These are phyloP conservation scores for Starmera pachycereana DNA, from an alignment of 805 yeast species.

Conservation along the genomic window DNA sequence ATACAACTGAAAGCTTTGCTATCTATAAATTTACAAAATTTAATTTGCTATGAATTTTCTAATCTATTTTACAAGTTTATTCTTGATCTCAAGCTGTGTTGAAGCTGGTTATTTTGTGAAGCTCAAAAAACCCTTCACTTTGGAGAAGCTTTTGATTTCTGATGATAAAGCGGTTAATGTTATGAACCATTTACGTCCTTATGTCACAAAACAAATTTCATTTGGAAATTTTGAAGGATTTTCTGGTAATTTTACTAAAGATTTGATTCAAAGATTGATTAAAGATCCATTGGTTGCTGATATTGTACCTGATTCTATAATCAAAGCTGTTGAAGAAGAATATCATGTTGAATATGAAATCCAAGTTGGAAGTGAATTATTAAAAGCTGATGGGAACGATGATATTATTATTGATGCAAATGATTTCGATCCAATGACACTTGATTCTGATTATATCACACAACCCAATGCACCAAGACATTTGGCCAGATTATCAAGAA, in stretches of 20 bases:
- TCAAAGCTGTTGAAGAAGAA: slow-evolving; percentile 43
- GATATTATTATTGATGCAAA: slow-evolving; percentile 1
- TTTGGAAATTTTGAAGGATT: slow-evolving; percentile 69
- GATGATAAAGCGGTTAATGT: slow-evolving; percentile 25
- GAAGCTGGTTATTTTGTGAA: slow-evolving; percentile 35
- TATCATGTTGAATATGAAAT: slow-evolving; percentile 1
- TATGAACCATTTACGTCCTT: slow-evolving; percentile 33
- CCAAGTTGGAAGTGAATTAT: slow-evolving; percentile 26
- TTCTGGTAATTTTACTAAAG: slow-evolving; percentile 47
- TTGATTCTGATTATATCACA: slow-evolving; percentile 7
- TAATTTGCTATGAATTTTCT: too few species aligned
- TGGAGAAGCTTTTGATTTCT: slow-evolving; percentile 37
- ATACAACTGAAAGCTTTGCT: too few species aligned
- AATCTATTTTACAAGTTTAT: too few species aligned
- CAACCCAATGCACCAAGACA: slow-evolving; percentile 55
- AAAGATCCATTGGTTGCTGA: slow-evolving; percentile 57
- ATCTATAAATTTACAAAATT: too few species aligned
- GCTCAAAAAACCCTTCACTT: slow-evolving; percentile 37
- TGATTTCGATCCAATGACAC: neutral
- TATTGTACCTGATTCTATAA: slow-evolving; percentile 53
- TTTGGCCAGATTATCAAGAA: slow-evolving; percentile 51
- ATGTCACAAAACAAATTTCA: slow-evolving; percentile 41
- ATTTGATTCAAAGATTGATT: slow-evolving; percentile 35
- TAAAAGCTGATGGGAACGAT: slow-evolving; percentile 8
- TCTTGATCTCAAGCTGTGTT: too few species aligned